Conservation (phyloP, 129 eudicot genomes). For the Centrapalus pauciflorus region DNA sequence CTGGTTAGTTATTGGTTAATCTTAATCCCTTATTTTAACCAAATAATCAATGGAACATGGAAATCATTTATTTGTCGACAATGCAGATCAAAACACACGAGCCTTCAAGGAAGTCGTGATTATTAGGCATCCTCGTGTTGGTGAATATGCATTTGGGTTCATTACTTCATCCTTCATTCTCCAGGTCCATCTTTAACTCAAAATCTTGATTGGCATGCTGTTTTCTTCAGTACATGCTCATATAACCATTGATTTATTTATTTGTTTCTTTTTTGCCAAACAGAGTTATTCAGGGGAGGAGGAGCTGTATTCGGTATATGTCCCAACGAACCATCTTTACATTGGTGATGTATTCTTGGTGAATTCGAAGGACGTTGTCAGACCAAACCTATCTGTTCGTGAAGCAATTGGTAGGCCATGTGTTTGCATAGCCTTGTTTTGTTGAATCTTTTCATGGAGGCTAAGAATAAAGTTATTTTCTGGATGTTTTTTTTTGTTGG, state of each 20-base stretch:
- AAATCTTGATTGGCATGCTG: background rate
- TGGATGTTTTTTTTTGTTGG: background rate
- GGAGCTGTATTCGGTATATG: slow-evolving; percentile 67
- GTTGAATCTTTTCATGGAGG: background rate
- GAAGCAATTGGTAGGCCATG: slow-evolving; percentile 71
- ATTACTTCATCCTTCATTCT: slow-evolving; percentile 74
- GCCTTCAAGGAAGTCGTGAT: slow-evolving; percentile 85
- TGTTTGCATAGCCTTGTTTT: background rate
- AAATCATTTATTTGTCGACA: background rate
- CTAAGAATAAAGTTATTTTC: background rate
- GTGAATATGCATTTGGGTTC: slow-evolving; percentile 91
- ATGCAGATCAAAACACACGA: slow-evolving; percentile 67
- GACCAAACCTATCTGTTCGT: slow-evolving; percentile 81
- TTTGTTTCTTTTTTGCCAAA: background rate
- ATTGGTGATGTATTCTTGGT: slow-evolving; percentile 83
- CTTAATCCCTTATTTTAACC: background rate
- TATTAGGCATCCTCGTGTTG: slow-evolving; percentile 84
- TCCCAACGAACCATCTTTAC: slow-evolving; percentile 81
- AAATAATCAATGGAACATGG: background rate
- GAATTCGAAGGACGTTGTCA: slow-evolving; percentile 56
- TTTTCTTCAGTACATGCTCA: background rate
- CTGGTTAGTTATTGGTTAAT: slow-evolving; percentile 36
- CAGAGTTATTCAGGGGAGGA: slow-evolving; percentile 74
- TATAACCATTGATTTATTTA: background rate
- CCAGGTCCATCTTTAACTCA: slow-evolving; percentile 39